Evolutionary conservation across 768 basidiomycete genomes (phyloP).

Genomic region (Tubosaeta brunneosetosa): DNA sequence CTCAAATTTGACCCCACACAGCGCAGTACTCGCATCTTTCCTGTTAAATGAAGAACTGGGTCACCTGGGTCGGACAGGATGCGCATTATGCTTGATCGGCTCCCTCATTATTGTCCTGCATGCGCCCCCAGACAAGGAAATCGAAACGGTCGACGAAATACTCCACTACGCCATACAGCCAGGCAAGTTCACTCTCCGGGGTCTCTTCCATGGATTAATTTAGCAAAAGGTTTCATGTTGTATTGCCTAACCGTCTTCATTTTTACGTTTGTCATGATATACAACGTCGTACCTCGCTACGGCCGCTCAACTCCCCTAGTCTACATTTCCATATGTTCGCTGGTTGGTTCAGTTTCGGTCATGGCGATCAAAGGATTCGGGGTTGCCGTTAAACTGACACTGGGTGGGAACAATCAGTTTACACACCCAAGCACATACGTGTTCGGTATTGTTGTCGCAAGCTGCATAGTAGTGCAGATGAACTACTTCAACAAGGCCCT

Average conservation of each 20-base stretch:
- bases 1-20: constrained; percentile 31
- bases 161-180: constrained; percentile 90
- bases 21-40: constrained; percentile 91
- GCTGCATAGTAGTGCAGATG: constrained; percentile 91
- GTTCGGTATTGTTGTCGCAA: constrained; percentile 74
- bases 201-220: constrained; percentile 6
- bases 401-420: constrained; percentile 93
- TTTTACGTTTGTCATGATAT: constrained; percentile 84
- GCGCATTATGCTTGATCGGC: constrained; percentile 77
- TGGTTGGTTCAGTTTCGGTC: constrained; percentile 94
- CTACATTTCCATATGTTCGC: constrained; percentile 94
- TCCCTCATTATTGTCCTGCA: constrained; percentile 94
- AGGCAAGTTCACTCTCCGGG: constrained; percentile 44
- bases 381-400: constrained; percentile 90
- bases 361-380: constrained; percentile 99
- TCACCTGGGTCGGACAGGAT: constrained; percentile 85
- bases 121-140: constrained; percentile 92
- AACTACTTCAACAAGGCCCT: constrained; percentile 98
- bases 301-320: constrained; percentile 86
- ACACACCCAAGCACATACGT: constrained; percentile 94
- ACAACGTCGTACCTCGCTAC: constrained; percentile 74
- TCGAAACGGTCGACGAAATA: constrained; percentile 92
- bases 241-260: constrained; percentile 85
- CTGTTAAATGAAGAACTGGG: constrained; percentile 91
- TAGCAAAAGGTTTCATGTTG: constrained; percentile 72